Base-by-base conservation (phyloP, 2,329 filamentous ascomycete genomes). In the Botrytis tulipae region DNA sequence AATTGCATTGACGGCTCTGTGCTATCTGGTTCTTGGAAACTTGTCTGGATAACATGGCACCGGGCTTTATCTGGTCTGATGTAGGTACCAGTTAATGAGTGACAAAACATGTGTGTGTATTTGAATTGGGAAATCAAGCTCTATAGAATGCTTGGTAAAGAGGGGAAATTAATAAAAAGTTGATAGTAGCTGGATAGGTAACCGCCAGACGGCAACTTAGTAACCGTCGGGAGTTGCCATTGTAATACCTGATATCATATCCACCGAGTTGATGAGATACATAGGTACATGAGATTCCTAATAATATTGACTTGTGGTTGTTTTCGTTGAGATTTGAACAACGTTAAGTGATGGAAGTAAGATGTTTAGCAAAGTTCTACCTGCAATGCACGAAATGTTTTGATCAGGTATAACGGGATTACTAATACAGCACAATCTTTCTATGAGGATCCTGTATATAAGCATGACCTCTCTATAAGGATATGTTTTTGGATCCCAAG, bases 1-100 rank as follows among this genome's bases (percentile, higher is more conserved):
- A n/a, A 72, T 67, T 72, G 70, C 70, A 66, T 67, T 54, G 70
- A 67, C n/a, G 61, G 61, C 70, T 54, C 62, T 57, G 70, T 72
- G 61, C 40, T 46, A 67, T 72, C 61, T 54, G 70, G 48, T 67
- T 32, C 61, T 72, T 72, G 60, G 62, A 67, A 67, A 48, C 44
- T 54, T 66, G 61, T 65, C 44, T 66, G 61, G 61, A 42, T 51
- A 59, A 59, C 42, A 70, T 70, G 51, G 70, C 61, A 72, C 70
- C 60, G 60, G 70, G 51, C 61, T 65, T 57, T 67, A 59, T 48
- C 61, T 67, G 70, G 48, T 12, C 44, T 51, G 61, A 72, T 72
- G 70, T 72, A 72, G 70, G 70, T 72, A 72, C 35, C 61, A 72
- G 70, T 72, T 37, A 59, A 40, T 37, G 70, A 16, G 61, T 46